phyloP scores from a whole-genome alignment of 1,284 basidiomycete genomes.

The Pisolithus thermaeus region DNA sequence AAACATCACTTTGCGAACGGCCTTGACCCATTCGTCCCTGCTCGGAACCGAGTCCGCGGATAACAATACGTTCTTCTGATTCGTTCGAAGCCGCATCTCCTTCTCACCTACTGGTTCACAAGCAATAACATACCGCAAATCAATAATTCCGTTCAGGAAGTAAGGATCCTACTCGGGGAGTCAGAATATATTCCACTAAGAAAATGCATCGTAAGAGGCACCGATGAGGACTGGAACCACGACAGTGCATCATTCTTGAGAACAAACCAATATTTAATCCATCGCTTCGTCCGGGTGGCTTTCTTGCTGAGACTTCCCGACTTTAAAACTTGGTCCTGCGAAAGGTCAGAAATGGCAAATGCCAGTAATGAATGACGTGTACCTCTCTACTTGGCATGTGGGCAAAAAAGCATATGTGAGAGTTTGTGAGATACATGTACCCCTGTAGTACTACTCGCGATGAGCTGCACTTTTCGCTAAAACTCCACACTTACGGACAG shows the following conservation, averaged over 20 bases:
- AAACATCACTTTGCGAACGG: slow-evolving; percentile 87
- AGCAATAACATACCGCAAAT: slow-evolving; percentile 86
- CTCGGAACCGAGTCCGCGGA: slow-evolving; percentile 76
- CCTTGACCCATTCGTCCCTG: slow-evolving; percentile 91
- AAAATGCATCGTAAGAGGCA: slow-evolving; percentile 32
- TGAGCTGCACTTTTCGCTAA: slow-evolving; percentile 7
- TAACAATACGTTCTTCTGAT: slow-evolving; percentile 68
- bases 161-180: slow-evolving; percentile 72
- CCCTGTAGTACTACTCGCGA: slow-evolving; percentile 76
- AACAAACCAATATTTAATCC: slow-evolving; percentile 91
- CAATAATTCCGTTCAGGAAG: slow-evolving; percentile 92
- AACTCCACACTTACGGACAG: slow-evolving; percentile 61
- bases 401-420: slow-evolving; percentile 94
- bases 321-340: slow-evolving; percentile 80
- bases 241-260: slow-evolving; percentile 90
- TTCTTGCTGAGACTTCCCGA: slow-evolving; percentile 83
- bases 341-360: slow-evolving; percentile 9
- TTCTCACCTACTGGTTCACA: slow-evolving; percentile 76
- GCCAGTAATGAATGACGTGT: slow-evolving; percentile 10
- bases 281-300: slow-evolving; percentile 79
- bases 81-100: slow-evolving; percentile 75
- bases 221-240: slow-evolving; percentile 92
- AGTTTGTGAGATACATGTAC: slow-evolving; percentile 92
- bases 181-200: slow-evolving; percentile 6
- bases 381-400: slow-evolving; percentile 89